Percentiles rank a stretch among this genome's conserved stretches.
phyloP scores from a whole-genome alignment of 2,329 filamentous ascomycete genomes.

The Saccharata proteae region DNA sequence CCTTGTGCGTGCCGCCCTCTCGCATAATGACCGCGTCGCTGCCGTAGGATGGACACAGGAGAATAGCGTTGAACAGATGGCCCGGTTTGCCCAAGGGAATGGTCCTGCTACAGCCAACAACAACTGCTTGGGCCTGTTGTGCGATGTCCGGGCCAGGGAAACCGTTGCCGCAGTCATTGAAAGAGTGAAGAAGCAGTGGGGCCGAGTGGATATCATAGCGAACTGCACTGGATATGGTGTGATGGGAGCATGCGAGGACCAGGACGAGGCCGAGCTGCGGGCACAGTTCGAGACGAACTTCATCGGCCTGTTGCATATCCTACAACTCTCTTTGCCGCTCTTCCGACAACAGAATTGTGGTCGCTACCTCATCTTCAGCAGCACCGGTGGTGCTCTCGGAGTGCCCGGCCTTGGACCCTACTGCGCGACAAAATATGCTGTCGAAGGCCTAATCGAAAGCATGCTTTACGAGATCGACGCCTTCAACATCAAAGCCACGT shows the following conservation, averaged over 20 bases:
- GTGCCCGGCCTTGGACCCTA: constrained; percentile 89
- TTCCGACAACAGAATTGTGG: constrained; percentile 64
- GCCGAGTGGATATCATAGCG: constrained; percentile 24
- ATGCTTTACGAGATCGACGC: constrained; percentile 91
- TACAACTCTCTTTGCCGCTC: constrained; percentile 77
- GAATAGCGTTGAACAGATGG: constrained; percentile 60
- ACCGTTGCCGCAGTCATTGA: constrained; percentile 65
- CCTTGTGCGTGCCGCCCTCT: constrained; percentile 69
- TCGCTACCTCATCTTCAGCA: constrained; percentile 89
- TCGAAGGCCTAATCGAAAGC: constrained; percentile 88
- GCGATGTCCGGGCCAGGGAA: constrained; percentile 73
- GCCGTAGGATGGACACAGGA: constrained; percentile 78
- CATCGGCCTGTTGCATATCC: constrained; percentile 87
- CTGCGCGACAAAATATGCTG: constrained; percentile 93
- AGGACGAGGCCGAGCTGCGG: constrained; percentile 86
- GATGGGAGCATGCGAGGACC: constrained; percentile 90
- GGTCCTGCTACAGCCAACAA: too few species aligned
- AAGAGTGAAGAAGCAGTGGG: constrained; percentile 60
- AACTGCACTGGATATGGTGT: constrained; percentile 79
- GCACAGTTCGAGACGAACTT: constrained; percentile 98
- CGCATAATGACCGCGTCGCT: constrained; percentile 70
- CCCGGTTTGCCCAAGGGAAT: too few species aligned
- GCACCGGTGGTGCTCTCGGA: constrained; percentile 80
- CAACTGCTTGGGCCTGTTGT: constrained; percentile 69
- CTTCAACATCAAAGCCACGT: constrained; percentile 86